Evolutionary conservation across 2,329 filamentous ascomycete genomes (phyloP).

Genomic region (Aspergillus sp.): DNA sequence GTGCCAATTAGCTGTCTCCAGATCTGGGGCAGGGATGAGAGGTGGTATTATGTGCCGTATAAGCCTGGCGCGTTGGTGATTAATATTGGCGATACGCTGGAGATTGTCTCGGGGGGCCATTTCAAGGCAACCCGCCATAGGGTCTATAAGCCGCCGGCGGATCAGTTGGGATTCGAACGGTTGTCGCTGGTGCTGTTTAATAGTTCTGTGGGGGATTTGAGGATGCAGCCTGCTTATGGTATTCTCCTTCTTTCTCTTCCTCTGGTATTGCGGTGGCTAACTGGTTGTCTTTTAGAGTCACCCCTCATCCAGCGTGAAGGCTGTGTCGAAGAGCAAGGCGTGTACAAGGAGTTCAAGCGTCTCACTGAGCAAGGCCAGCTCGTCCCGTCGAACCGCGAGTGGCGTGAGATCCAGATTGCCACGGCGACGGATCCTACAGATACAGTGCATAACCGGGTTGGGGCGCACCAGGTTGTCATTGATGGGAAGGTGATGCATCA

Average conservation of each 20-base stretch:
- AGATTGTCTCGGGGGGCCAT: conserved; percentile 49
- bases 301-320: conserved; percentile 45
- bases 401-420: conserved; percentile 52
- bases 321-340: conserved; percentile 45
- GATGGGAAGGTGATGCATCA: conserved; percentile 50
- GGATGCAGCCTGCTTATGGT: conserved; percentile 43
- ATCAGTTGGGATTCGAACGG: conserved; percentile 31
- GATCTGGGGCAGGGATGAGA: conserved; percentile 45
- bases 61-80: conserved; percentile 50
- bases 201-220: conserved; percentile 46
- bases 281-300: conserved; percentile 30
- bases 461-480: conserved; percentile 45
- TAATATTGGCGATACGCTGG: conserved; percentile 49
- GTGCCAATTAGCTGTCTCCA: conserved; percentile 51
- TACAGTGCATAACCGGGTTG: conserved; percentile 40
- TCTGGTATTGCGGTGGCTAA: too few relatives aligned
- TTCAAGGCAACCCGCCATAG: conserved; percentile 50
- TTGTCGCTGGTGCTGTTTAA: conserved; percentile 47
- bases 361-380: conserved; percentile 41
- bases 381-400: conserved; percentile 49
- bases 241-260: background rate
- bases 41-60: conserved; percentile 49
- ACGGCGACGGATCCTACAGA: conserved; percentile 47
- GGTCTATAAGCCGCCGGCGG: conserved; percentile 44
- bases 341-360: conserved; percentile 49